phyloP scores from a whole-genome alignment of 2,329 filamentous ascomycete species.

The Epichloe gansuensis region DNA sequence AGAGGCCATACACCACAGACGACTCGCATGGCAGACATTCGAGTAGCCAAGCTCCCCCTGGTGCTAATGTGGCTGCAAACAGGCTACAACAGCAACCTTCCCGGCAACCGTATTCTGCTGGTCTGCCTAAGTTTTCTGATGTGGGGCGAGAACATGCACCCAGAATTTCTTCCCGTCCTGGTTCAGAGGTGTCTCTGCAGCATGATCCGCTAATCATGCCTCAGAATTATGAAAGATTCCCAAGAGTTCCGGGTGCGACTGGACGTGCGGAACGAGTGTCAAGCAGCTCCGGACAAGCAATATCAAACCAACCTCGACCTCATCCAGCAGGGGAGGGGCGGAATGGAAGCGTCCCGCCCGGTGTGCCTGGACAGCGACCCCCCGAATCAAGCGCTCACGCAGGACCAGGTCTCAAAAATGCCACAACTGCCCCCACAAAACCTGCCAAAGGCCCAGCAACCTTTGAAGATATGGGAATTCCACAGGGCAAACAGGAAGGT shows the following conservation, averaged over 20 bases:
- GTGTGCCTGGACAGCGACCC: conserved; percentile 11
- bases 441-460: conserved; percentile 71
- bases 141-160: neutral
- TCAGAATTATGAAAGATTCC: conserved; percentile 17
- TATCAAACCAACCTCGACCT: conserved; percentile 10
- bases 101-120: conserved; percentile 5
- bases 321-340: conserved; percentile 14
- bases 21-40: conserved; percentile 13
- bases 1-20: conserved; percentile 11
- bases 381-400: conserved; percentile 4
- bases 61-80: conserved; percentile 21
- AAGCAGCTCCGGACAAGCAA: conserved; percentile 10
- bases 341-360: conserved; percentile 26
- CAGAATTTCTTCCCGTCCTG: conserved; percentile 5
- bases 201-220: conserved; percentile 5
- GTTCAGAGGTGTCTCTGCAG: conserved; percentile 11
- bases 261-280: conserved; percentile 18
- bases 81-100: conserved; percentile 16
- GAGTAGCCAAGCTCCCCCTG: conserved; percentile 15
- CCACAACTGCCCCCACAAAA: conserved; percentile 21
- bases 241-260: conserved; percentile 18
- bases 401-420: conserved; percentile 17
- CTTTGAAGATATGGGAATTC: conserved; percentile 97
- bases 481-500: conserved; percentile 65
- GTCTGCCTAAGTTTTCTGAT: neutral